Evolutionary conservation across 345 rosid genomes (phyloP).

Genomic region (Euphorbia tirucalli): DNA sequence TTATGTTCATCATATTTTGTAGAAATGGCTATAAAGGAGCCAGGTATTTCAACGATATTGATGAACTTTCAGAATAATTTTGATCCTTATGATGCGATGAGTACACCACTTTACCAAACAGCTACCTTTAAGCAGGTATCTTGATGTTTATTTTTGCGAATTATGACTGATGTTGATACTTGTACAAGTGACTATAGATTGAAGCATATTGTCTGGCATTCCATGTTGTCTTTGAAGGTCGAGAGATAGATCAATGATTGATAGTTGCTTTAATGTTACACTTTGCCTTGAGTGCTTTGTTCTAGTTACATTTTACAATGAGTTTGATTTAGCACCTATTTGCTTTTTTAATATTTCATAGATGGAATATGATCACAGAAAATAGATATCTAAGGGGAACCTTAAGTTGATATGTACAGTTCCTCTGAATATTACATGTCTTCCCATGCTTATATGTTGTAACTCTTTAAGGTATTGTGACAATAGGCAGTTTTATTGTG

Average conservation of each 20-base stretch:
- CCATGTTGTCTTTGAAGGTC: not conserved
- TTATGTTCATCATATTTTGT: slow-evolving; percentile 14
- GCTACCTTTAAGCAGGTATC: slow-evolving; percentile 89
- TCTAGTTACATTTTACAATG: not conserved
- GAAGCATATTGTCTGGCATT: not conserved
- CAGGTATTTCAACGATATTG: slow-evolving; percentile 64
- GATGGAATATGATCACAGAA: too few species aligned
- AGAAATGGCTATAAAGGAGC: slow-evolving; percentile 52
- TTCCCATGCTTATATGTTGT: too few species aligned
- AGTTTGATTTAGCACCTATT: not conserved
- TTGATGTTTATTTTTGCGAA: too few species aligned
- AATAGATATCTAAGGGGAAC: too few species aligned
- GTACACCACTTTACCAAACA: slow-evolving; percentile 87
- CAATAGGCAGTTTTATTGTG: too few species aligned
- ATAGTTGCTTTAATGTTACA: not conserved
- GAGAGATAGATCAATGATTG: not conserved
- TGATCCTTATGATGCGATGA: slow-evolving; percentile 83
- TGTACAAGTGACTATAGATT: not conserved
- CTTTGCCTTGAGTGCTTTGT: not conserved
- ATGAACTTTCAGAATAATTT: slow-evolving; percentile 65
- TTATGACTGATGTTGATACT: not conserved
- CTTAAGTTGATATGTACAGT: too few species aligned
- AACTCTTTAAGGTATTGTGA: too few species aligned
- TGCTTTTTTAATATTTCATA: not conserved
- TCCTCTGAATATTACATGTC: too few species aligned